Evolutionary conservation across 2,329 filamentous ascomycete species (phyloP), one percentile per base, ranked within the genome.

Genomic region (Didymella sp.): DNA sequence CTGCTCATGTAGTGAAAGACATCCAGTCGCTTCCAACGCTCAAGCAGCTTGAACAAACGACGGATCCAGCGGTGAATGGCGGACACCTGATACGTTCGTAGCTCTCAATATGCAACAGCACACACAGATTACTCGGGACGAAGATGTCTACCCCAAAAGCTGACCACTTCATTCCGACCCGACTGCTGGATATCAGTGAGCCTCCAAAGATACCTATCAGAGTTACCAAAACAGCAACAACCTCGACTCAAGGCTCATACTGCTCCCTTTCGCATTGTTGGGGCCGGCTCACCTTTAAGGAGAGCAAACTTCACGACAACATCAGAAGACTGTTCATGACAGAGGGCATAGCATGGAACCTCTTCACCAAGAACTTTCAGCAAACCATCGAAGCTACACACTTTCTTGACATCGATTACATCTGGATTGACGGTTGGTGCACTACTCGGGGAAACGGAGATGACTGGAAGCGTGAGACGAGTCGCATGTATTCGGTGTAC

Each of bases 401-500:
- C 6, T 63, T 62, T 13, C 22, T 72, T 2, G 61, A 60, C 1
- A 31, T 72, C 2, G 35, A 53, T 2, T 69, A 72, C 43, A 70
- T 72, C 11, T 72, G 69, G 69, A 72, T 72, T 22, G 69, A 70
- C 42, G 61, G 57, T 24, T 33, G 68, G 17, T 69, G 66, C 31
- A 64, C 62, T 17, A 60, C 65, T 6, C 65, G 69, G 37, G 60
- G 61, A 1, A 19, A 24, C 2, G 42, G 38, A 12, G 61, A 61
- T 5, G 69, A 72, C 51, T 73, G 66, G 51, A 28, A 35, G 0
- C 19, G 22, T 2, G 69, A 73, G 43, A 68, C 49, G 8, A 21
- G 27, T 4, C 37, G 47, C 3, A 74, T 74, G 72, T 66, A 71
- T 46, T 17, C 60, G 25, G 66, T 74, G 6, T 75, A 75, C 56